Percentiles rank a stretch among this genome's conserved stretches.
phyloP scores from a whole-genome alignment of 371 early-diverging fungal genomes.

The Gilbertella persicaria region DNA sequence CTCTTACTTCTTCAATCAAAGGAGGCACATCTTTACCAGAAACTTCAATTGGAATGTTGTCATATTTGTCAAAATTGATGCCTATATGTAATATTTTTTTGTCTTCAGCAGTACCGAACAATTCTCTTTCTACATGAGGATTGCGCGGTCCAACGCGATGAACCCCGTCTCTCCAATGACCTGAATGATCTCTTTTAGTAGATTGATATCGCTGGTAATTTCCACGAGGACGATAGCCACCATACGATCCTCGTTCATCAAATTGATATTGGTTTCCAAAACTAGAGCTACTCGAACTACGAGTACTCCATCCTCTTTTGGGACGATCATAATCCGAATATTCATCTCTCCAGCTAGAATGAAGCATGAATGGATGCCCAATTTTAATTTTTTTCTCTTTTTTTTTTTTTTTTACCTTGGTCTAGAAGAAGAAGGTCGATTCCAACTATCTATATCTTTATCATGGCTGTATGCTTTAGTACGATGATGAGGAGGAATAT shows the following conservation, averaged over 20 bases:
- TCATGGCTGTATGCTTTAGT: slow-evolving; percentile 14
- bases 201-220: slow-evolving; percentile 20
- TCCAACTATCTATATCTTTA: slow-evolving; percentile 12
- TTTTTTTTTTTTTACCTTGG: slow-evolving; percentile 1
- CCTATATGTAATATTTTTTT: slow-evolving; percentile 75
- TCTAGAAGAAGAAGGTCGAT: slow-evolving; percentile 16
- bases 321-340: slow-evolving; percentile 17
- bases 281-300: slow-evolving; percentile 43
- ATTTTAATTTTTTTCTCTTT: neutral
- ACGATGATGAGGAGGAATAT: slow-evolving; percentile 61
- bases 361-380: neutral
- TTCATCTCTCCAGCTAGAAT: slow-evolving; percentile 13
- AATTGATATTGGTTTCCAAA: slow-evolving; percentile 29
- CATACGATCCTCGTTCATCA: slow-evolving; percentile 54
- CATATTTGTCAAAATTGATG: slow-evolving; percentile 96
- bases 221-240: slow-evolving; percentile 39
- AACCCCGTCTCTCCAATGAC: slow-evolving; percentile 72
- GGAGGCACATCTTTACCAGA: slow-evolving; percentile 67
- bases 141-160: slow-evolving; percentile 76
- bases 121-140: slow-evolving; percentile 70
- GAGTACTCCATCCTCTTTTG: slow-evolving; percentile 26
- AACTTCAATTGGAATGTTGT: slow-evolving; percentile 94
- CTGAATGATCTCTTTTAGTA: slow-evolving; percentile 57
- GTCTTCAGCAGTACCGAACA: slow-evolving; percentile 73
- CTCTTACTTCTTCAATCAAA: neutral